Evolutionary conservation across 495 filamentous ascomycete genomes (phyloP), one percentile per base, ranked within the genome.

Genomic region (Neurospora africana): DNA sequence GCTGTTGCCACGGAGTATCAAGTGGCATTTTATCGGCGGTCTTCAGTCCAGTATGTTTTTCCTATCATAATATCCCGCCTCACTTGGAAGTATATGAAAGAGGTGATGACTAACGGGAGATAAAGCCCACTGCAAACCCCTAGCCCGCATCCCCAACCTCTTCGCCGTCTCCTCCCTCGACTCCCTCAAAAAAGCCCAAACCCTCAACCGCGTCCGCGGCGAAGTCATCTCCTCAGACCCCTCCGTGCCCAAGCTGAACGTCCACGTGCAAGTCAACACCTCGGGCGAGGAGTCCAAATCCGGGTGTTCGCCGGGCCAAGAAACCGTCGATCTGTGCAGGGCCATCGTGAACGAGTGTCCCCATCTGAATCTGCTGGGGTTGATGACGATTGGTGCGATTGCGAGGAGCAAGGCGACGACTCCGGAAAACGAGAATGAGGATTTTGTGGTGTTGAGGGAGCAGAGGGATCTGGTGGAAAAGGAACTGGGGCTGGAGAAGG

Each of bases 381-480:
- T 99, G 6, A 99, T 99, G 95, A 99, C 95, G 1, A 98, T 99
- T 76, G 95, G 95, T 1, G 93, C 93, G 21, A 95, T 99, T 77
- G 94, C 93, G 68, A 81, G 94, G 71, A 93, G 90, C 35, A 84
- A 87, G 75, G 91, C 85, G 4, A 89, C 88, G 11, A 90, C 88
- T 30, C 76, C 86, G 8, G 95, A 92, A 73, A 88, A 84, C 23
- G 92, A 95, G 82, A 99, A 99, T 82, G 93, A 94, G 80, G 95
- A 99, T 82, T 98, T 98, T 78, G 74, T 88, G 11, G 76, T 80
- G 33, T 79, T 99, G 80, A 84, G 80, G 47, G 86, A 91, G 79
- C 89, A 91, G 74, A 83, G 93, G 74, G 93, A 97, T 44, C 72
- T 85, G 23, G 84, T 89, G 58, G 78, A 76, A 2, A 77, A 79